phyloP scores from a whole-genome alignment of 306 rosid genomes.

The Cucumis hystrix region DNA sequence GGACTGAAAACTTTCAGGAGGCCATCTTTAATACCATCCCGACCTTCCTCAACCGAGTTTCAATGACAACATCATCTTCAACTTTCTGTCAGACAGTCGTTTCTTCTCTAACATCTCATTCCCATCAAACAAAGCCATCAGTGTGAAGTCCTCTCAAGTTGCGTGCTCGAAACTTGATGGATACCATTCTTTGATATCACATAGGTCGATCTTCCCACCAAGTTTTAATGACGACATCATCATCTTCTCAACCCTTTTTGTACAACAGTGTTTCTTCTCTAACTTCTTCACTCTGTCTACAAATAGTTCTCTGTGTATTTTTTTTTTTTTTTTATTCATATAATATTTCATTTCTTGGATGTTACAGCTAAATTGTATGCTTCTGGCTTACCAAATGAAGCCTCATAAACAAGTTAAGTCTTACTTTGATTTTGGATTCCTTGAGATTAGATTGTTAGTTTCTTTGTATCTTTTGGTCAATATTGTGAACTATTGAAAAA shows the following conservation, averaged over 20 bases:
- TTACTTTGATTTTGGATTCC: neutral
- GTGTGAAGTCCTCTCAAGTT: conserved; percentile 76
- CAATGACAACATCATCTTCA: conserved; percentile 15
- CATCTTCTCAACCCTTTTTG: neutral
- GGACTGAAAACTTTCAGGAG: conserved; percentile 38
- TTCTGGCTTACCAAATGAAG: conserved; percentile 22
- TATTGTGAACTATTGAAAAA: neutral
- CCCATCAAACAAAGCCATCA: conserved; percentile 29
- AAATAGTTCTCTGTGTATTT: neutral
- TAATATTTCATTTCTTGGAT: neutral
- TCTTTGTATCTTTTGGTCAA: neutral
- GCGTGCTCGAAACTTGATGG: conserved; percentile 24
- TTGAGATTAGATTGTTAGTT: neutral
- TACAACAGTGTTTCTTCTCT: neutral
- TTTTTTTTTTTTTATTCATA: neutral
- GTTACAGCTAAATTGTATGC: conserved; percentile 19
- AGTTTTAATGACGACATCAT: conserved; percentile 15
- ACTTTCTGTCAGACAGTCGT: neutral
- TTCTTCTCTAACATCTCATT: neutral
- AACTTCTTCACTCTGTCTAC: neutral
- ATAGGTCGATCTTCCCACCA: conserved; percentile 16
- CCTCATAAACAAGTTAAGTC: neutral
- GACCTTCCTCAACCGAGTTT: conserved; percentile 33
- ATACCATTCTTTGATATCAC: conserved; percentile 38
- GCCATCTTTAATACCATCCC: conserved; percentile 49